phyloP scores from a whole-genome alignment of 768 basidiomycete genomes.

The Lactarius sanguifluus region DNA sequence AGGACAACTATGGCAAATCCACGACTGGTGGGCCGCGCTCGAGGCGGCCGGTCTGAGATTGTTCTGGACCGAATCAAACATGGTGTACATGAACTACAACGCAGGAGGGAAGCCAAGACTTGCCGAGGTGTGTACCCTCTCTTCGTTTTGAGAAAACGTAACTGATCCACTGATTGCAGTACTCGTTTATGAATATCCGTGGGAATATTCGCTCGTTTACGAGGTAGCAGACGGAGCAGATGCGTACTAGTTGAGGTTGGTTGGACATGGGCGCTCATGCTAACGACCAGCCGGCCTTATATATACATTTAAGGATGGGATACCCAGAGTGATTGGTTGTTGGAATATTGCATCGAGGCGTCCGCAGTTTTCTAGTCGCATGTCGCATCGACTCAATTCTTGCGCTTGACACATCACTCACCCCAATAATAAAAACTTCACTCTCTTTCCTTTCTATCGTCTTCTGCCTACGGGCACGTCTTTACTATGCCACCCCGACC shows the following conservation, averaged over 20 bases:
- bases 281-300: too few relatives aligned
- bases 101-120: slow-evolving; percentile 40
- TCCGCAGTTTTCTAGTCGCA: too few relatives aligned
- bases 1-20: slow-evolving; percentile 34
- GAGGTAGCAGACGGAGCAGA: too few relatives aligned
- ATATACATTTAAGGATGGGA: too few relatives aligned
- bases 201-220: slow-evolving; percentile 1
- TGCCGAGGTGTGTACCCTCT: slow-evolving; percentile 37
- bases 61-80: slow-evolving; percentile 63
- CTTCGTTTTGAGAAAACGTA: too few relatives aligned
- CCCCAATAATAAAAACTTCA: too few relatives aligned
- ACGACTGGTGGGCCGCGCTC: slow-evolving; percentile 68
- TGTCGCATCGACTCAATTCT: too few relatives aligned
- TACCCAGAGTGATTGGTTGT: too few relatives aligned
- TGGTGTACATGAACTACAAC: slow-evolving; percentile 43
- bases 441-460: neutral
- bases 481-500: slow-evolving; percentile 11
- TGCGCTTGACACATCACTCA: too few relatives aligned
- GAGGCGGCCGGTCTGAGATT: slow-evolving; percentile 38
- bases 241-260: too few relatives aligned
- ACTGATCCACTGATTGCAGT: slow-evolving; percentile 34
- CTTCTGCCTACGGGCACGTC: neutral
- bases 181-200: slow-evolving; percentile 33
- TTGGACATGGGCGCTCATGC: slow-evolving; percentile 34
- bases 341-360: neutral